Evolutionary conservation across 73 alveolate genomes (phyloP).

Genomic region (Paramecium sonneborni): DNA sequence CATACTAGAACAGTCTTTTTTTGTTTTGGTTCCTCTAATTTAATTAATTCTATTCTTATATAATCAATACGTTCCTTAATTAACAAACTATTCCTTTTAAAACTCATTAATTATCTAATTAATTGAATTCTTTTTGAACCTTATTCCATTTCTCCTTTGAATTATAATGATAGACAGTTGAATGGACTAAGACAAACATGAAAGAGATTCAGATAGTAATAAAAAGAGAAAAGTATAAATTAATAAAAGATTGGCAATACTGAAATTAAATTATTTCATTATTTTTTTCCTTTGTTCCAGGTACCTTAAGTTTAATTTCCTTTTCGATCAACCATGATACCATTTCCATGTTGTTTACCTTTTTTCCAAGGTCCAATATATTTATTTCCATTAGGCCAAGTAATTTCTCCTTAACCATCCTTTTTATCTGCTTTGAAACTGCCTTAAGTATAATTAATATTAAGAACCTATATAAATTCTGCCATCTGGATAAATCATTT

Average conservation of each 20-base stretch:
- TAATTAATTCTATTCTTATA: too few species aligned
- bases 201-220: neutral
- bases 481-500: conserved; percentile 30
- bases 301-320: neutral
- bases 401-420: conserved; percentile 58
- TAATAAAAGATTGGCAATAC: neutral
- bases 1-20: too few species aligned
- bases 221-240: neutral
- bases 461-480: conserved; percentile 7
- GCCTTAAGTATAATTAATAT: neutral
- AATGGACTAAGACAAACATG: too few species aligned
- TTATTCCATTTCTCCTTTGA: too few species aligned
- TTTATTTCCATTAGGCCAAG: conserved; percentile 64
- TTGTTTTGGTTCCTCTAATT: too few species aligned
- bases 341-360: neutral
- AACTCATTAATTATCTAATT: too few species aligned
- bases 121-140: too few species aligned
- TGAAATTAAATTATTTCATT: neutral
- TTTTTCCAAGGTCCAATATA: conserved; percentile 25
- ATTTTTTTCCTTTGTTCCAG: conserved; percentile 26
- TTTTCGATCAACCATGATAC: neutral
- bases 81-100: too few species aligned
- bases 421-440: conserved; percentile 21
- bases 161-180: neutral
- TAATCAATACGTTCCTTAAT: too few species aligned